A percentile compares a stretch with the other conserved stretches of the same genome.
These are phyloP conservation scores for Plasmodium vivax DNA, from an alignment of 169 alveolate species.

Conservation along the genomic window DNA sequence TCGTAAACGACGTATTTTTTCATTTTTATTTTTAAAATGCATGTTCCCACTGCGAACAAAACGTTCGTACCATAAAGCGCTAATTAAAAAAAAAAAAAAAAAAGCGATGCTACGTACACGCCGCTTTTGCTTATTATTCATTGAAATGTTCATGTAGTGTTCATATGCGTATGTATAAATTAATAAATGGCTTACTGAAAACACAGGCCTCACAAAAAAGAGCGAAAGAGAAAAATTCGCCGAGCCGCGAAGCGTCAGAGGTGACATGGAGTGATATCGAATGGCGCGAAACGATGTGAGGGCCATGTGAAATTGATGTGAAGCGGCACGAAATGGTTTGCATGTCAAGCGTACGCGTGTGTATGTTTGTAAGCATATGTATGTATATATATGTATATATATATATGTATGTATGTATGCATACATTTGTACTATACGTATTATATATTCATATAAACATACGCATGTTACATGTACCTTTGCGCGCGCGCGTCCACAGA, in stretches of 20 bases:
- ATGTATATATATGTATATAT: conserved; percentile 1
- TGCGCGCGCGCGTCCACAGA: not conserved
- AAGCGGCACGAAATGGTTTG: not conserved
- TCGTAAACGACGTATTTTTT: not conserved
- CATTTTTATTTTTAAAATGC: not conserved
- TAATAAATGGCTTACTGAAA: not conserved
- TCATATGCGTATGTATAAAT: not conserved
- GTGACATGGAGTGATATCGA: not conserved
- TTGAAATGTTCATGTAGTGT: not conserved
- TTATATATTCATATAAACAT: not conserved
- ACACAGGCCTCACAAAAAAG: not conserved
- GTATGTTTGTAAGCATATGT: not conserved
- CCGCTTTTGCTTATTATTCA: not conserved
- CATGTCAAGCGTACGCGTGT: not conserved
- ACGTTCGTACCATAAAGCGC: not conserved
- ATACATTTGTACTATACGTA: not conserved
- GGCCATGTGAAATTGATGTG: not conserved
- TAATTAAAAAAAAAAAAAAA: not conserved
- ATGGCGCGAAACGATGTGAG: not conserved
- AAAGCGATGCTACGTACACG: not conserved
- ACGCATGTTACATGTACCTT: not conserved
- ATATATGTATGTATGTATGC: not conserved
- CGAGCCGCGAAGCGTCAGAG: not conserved
- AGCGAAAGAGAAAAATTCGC: not conserved
- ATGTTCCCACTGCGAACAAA: not conserved